Evolutionary conservation across 257 asterid genomes (phyloP).

Genomic region (Thymus mandschuricus): DNA sequence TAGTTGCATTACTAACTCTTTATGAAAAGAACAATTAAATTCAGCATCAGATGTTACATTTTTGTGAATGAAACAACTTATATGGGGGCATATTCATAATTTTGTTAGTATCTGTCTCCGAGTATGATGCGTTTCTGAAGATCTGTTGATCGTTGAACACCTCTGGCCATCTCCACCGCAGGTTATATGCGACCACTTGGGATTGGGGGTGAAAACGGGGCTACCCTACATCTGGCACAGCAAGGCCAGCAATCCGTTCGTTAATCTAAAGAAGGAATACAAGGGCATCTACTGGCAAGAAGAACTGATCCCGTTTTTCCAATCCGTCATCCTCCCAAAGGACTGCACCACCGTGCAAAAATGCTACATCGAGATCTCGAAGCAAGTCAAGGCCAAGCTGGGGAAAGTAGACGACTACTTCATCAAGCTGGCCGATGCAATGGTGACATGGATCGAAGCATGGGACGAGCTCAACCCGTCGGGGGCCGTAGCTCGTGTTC

Average conservation of each 20-base stretch:
- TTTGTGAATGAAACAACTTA: no score
- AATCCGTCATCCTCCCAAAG: constrained; percentile 40
- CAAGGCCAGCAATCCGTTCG: constrained; percentile 58
- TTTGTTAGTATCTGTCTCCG: neutral
- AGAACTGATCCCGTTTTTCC: constrained; percentile 58
- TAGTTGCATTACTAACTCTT: no score
- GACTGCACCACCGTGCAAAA: constrained; percentile 53
- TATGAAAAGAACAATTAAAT: no score
- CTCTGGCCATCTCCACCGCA: neutral
- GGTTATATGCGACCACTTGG: constrained; percentile 59
- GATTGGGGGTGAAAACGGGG: constrained; percentile 52
- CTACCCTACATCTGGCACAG: constrained; percentile 63
- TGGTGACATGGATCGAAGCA: constrained; percentile 53
- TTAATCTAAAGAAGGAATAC: constrained; percentile 56
- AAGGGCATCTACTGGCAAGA: constrained; percentile 64
- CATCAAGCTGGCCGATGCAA: constrained; percentile 51
- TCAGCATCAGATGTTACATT: no score
- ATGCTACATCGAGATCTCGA: constrained; percentile 52
- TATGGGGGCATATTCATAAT: no score
- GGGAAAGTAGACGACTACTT: constrained; percentile 53
- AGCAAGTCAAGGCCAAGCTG: constrained; percentile 52
- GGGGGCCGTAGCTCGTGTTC: neutral
- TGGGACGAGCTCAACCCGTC: constrained; percentile 55
- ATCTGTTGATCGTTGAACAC: neutral
- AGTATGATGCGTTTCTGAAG: no score